Percentiles rank a stretch among this genome's conserved stretches.
phyloP scores from a whole-genome alignment of 129 eudicot species.

The Centella asiatica region DNA sequence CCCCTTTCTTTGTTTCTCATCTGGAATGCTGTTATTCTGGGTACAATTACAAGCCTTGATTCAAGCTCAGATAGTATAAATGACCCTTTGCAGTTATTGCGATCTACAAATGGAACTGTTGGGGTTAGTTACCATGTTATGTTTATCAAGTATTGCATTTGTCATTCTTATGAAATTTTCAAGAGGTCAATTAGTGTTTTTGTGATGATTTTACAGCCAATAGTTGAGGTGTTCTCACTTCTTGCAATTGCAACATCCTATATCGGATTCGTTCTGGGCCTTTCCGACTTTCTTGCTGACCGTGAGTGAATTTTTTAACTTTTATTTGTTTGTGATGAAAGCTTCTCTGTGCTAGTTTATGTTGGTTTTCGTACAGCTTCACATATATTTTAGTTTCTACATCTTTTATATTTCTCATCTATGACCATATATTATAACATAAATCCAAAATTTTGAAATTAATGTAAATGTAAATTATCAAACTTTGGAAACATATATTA shows the following conservation, averaged over 20 bases:
- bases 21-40: conserved; percentile 95
- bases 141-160: neutral
- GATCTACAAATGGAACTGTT: conserved; percentile 70
- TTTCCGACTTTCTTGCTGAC: conserved; percentile 84
- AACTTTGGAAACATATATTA: too few species aligned
- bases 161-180: conserved; percentile 3
- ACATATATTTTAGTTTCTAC: neutral
- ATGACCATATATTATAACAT: too few species aligned
- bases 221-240: conserved; percentile 73
- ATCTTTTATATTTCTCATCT: conserved; percentile 7
- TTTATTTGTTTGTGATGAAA: neutral
- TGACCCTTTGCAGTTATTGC: conserved; percentile 70
- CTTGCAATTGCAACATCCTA: conserved; percentile 93
- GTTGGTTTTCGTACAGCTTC: neutral
- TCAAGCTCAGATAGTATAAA: conserved; percentile 37
- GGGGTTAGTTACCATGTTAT: conserved; percentile 52
- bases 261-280: conserved; percentile 94
- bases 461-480: too few species aligned
- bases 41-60: conserved; percentile 49
- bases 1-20: conserved; percentile 81
- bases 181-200: neutral
- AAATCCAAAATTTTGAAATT: too few species aligned
- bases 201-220: conserved; percentile 51
- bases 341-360: neutral
- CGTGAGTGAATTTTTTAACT: conserved; percentile 36